Conservation (phyloP, 768 basidiomycete genomes). For the Boletus subcaerulescens region DNA sequence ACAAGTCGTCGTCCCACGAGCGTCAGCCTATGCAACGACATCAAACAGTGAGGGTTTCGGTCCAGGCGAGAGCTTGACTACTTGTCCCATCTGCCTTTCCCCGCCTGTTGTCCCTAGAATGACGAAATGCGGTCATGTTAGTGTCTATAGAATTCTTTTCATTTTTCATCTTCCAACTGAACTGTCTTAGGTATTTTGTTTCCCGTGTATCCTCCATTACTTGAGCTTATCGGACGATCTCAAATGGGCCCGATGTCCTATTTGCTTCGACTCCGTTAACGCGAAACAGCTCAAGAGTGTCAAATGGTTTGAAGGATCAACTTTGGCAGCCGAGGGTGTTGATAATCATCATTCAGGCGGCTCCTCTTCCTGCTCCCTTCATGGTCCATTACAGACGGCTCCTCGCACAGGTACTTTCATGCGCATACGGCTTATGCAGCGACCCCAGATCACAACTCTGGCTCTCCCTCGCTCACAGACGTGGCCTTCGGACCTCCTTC, state of each 20-base stretch:
- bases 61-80: slow-evolving; percentile 60
- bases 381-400: slow-evolving; percentile 34
- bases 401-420: slow-evolving; percentile 59
- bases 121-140: slow-evolving; percentile 97
- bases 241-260: slow-evolving; percentile 92
- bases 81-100: slow-evolving; percentile 94
- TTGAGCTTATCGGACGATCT: slow-evolving; percentile 74
- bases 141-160: slow-evolving; percentile 31
- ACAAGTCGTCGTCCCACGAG: slow-evolving; percentile 89
- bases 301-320: slow-evolving; percentile 74
- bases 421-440: slow-evolving; percentile 85
- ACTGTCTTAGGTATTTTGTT: slow-evolving; percentile 78
- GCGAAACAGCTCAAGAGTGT: slow-evolving; percentile 90
- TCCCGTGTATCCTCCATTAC: slow-evolving; percentile 91
- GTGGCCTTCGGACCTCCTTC: slow-evolving; percentile 92
- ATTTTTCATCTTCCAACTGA: slow-evolving; percentile 12
- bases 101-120: slow-evolving; percentile 86
- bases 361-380: slow-evolving; percentile 46
- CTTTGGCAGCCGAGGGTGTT: slow-evolving; percentile 31
- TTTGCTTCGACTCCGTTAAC: slow-evolving; percentile 92
- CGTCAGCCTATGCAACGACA: slow-evolving; percentile 69
- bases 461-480: slow-evolving; percentile 88
- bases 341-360: slow-evolving; percentile 26
- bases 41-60: slow-evolving; percentile 41
- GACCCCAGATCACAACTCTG: slow-evolving; percentile 92